A percentile compares a stretch with the other conserved stretches of the same genome.
These are phyloP conservation scores for Aspergillus homomorphus DNA, from an alignment of 495 filamentous ascomycete genomes.

Conservation along the genomic window DNA sequence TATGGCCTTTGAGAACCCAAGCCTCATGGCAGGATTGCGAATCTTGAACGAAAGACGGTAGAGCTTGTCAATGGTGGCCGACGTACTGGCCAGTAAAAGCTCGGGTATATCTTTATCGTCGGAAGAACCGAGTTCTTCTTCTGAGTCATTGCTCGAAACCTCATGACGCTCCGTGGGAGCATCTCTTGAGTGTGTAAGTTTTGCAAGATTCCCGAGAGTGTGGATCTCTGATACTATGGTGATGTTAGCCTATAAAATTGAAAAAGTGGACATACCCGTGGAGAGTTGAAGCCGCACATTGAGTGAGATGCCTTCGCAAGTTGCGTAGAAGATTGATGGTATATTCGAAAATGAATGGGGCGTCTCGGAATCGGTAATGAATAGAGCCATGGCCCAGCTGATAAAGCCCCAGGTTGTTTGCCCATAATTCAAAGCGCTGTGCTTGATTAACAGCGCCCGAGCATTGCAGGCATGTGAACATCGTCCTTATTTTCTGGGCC, in stretches of 20 bases:
- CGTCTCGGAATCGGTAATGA: conserved; percentile 9
- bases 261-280: background rate
- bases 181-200: too few species aligned
- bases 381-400: conserved; percentile 5
- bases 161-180: too few species aligned
- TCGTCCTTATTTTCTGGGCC: background rate
- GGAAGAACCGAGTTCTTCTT: background rate
- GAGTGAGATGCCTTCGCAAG: background rate
- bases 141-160: background rate
- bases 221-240: background rate
- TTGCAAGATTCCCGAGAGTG: background rate
- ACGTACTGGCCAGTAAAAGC: background rate
- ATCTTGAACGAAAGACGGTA: conserved; percentile 11
- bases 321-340: conserved; percentile 3
- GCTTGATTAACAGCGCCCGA: background rate
- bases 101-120: conserved; percentile 9
- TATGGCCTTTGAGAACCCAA: background rate
- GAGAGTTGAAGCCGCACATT: background rate
- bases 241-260: background rate
- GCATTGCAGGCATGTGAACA: background rate
- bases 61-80: conserved; percentile 8
- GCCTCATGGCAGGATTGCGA: conserved; percentile 7
- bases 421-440: conserved; percentile 10
- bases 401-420: conserved; percentile 5
- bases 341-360: conserved; percentile 1